Percentiles rank a stretch among this genome's conserved stretches.
phyloP scores from a whole-genome alignment of 352 stramenopile species.

The Phytophthora chlamydospora region DNA sequence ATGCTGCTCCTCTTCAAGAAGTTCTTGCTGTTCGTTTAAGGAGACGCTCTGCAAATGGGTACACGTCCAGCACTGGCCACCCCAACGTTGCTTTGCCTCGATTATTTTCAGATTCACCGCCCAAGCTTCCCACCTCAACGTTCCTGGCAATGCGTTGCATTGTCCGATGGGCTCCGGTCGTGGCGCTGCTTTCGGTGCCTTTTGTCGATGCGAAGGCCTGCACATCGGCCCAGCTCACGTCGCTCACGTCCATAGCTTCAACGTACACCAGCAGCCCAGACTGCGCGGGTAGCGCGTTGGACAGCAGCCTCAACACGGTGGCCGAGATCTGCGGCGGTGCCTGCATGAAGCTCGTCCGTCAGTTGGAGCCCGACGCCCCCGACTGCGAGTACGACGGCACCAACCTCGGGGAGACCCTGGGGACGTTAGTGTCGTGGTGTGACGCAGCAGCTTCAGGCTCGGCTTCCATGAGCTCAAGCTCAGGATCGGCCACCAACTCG shows the following conservation, averaged over 20 bases:
- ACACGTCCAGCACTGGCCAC: too few species aligned
- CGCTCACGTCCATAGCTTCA: conserved; percentile 7
- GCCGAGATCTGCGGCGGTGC: conserved; percentile 10
- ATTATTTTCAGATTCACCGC: too few species aligned
- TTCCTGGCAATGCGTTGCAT: too few species aligned
- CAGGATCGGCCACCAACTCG: conserved; percentile 1
- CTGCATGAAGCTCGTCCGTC: conserved; percentile 22
- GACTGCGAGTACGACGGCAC: conserved; percentile 24
- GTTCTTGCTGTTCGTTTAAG: too few species aligned
- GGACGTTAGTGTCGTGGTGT: conserved; percentile 7
- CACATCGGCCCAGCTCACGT: conserved; percentile 12
- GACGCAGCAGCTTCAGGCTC: not conserved
- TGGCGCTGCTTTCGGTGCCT: not conserved
- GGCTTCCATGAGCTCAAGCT: not conserved
- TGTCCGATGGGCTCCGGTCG: too few species aligned
- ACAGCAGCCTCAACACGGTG: conserved; percentile 8
- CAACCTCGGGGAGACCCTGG: conserved; percentile 18
- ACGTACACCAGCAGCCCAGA: conserved; percentile 22
- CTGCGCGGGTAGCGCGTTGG: conserved; percentile 17
- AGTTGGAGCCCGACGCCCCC: conserved; percentile 13
- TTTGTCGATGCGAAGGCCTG: conserved; percentile 13
- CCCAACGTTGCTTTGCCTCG: too few species aligned
- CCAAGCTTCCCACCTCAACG: too few species aligned
- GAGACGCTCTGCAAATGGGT: too few species aligned
- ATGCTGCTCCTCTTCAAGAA: too few species aligned